Conservation (phyloP, 768 basidiomycete species). For the Pleurotus tuoliensis region DNA sequence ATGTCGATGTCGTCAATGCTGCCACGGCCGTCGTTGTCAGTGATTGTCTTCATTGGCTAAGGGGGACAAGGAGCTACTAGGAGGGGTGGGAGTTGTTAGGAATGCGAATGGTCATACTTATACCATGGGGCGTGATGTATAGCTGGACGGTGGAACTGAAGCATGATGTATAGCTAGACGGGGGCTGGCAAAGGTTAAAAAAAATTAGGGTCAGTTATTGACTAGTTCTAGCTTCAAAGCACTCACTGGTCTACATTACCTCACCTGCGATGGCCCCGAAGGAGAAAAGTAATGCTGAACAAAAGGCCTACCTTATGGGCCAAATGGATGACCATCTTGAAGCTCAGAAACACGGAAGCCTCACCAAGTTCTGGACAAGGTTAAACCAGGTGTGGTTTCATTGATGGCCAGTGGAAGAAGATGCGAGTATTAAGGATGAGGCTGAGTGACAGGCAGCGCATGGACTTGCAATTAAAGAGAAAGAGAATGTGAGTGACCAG, state of each 20-base stretch:
- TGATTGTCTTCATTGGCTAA: not conserved
- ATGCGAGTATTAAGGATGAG: not conserved
- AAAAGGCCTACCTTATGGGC: not conserved
- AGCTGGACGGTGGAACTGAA: no score
- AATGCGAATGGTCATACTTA: not conserved
- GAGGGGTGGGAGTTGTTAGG: not conserved
- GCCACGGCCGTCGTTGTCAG: no score
- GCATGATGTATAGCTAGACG: no score
- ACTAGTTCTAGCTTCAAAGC: not conserved
- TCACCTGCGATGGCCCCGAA: not conserved
- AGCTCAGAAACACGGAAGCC: not conserved
- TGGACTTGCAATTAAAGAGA: not conserved
- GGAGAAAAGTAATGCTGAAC: not conserved
- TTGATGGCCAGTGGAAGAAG: not conserved
- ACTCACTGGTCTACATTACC: not conserved
- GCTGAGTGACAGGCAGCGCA: not conserved
- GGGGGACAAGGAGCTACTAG: not conserved
- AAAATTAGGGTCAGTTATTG: not conserved
- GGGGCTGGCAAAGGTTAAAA: not conserved
- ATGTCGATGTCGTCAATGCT: no score
- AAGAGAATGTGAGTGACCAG: not conserved
- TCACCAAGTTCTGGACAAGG: not conserved
- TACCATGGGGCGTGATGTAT: not conserved
- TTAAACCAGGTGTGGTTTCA: not conserved
- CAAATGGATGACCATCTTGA: not conserved